Percentiles rank a stretch among this genome's conserved stretches.
phyloP scores from a whole-genome alignment of 257 asterid genomes.

The Primulina eburnea region DNA sequence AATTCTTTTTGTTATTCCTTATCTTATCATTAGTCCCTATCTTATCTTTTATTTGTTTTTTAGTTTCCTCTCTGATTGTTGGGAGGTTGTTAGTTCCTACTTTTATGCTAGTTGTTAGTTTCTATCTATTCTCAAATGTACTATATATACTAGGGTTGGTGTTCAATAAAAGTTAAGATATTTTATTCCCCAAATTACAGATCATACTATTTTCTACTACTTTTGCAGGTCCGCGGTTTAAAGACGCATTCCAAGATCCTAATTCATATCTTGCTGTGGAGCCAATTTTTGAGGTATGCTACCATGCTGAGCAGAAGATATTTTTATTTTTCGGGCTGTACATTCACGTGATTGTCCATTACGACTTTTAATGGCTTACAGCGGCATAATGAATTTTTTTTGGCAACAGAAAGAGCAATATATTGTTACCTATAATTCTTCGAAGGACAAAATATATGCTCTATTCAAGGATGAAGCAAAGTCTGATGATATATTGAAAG shows the following conservation, averaged over 20 bases:
- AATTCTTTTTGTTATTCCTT: no score
- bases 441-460: conserved; percentile 76
- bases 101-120: no score
- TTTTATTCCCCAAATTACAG: no score
- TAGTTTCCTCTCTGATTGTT: no score
- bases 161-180: no score
- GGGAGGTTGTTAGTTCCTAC: no score
- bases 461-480: conserved; percentile 94
- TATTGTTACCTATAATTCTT: conserved; percentile 79
- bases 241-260: conserved; percentile 96
- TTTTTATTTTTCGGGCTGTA: conserved; percentile 16
- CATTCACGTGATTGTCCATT: conserved; percentile 15
- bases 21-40: no score
- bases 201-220: conserved; percentile 18
- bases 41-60: no score
- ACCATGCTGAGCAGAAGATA: conserved; percentile 16
- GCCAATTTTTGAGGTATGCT: conserved; percentile 85
- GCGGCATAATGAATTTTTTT: conserved; percentile 16
- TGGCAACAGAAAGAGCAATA: conserved; percentile 75
- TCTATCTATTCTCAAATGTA: no score
- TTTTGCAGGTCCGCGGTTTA: conserved; percentile 83
- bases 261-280: conserved; percentile 71
- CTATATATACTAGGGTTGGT: no score
- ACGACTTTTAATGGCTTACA: conserved; percentile 9
- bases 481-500: conserved; percentile 93